Evolutionary conservation across 768 basidiomycete species (phyloP).

Genomic region (Scleroderma citrinum): DNA sequence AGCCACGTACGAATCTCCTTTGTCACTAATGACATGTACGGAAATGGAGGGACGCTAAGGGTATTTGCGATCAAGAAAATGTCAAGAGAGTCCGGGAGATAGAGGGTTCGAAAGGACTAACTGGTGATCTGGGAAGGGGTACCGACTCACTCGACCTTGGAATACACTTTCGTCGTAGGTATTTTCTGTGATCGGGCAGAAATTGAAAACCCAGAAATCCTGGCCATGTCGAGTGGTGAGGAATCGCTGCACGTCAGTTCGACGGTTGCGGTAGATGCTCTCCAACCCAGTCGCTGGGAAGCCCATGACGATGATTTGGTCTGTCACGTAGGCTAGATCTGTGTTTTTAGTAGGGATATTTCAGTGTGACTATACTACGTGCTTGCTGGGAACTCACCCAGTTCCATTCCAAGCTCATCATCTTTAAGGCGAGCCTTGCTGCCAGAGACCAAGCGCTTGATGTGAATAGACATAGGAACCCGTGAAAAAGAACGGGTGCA

Average conservation of each 20-base stretch:
- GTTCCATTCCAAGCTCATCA: constrained; percentile 57
- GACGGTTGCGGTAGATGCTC: constrained; percentile 71
- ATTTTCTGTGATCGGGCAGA: constrained; percentile 79
- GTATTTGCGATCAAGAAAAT: neutral
- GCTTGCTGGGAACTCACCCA: constrained; percentile 45
- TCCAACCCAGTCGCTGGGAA: constrained; percentile 80
- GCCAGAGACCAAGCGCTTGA: constrained; percentile 76
- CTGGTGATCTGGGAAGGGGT: constrained; percentile 91
- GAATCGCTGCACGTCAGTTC: constrained; percentile 71
- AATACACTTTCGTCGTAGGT: constrained; percentile 67
- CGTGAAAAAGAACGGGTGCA: too few species aligned
- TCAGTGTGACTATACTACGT: too few species aligned
- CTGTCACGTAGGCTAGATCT: constrained; percentile 68
- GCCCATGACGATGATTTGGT: constrained; percentile 74
- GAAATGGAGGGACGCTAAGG: constrained; percentile 67
- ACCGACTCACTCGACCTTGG: constrained; percentile 69
- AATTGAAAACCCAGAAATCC: constrained; percentile 86
- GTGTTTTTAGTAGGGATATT: constrained; percentile 6
- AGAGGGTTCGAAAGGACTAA: constrained; percentile 45
- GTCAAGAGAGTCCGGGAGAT: constrained; percentile 23
- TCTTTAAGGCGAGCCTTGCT: constrained; percentile 75
- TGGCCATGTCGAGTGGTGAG: constrained; percentile 66
- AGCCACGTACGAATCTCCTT: constrained; percentile 76
- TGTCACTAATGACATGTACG: constrained; percentile 64
- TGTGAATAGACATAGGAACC: constrained; percentile 56